Evolutionary conservation across 192 early-diverging fungal genomes (phyloP), one percentile per base, ranked within the genome.

Genomic region (Phlyctochytrium bullatum): DNA sequence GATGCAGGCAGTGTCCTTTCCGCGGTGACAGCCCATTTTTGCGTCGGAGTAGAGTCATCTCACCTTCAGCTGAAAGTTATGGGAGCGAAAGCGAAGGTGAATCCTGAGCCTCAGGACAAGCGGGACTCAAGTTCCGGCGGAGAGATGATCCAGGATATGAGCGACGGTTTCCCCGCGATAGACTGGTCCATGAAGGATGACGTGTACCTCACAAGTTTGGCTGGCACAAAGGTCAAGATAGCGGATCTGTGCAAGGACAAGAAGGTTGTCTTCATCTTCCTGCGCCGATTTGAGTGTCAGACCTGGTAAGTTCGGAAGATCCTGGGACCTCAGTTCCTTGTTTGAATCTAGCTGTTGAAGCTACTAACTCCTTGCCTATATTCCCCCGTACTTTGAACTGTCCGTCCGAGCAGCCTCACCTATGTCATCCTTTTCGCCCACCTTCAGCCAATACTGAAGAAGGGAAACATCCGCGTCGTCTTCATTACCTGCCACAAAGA

Each of bases 401-500:
- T n/a, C n/a, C n/a, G n/a, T n/a, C n/a, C 12, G 12, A 50, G n/a
- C 40, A 57, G 54, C 25, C 27, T 57, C 14, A 25, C 54, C 54
- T 57, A 57, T 25, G 25, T 57, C 27, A 57, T 57, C 54, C 54
- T 57, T 6, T 57, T 57, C 27, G 54, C 54, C 27, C 54, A 57
- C 27, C 27, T 57, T 6, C 12, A 25, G 10, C 54, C 54, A 6
- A 57, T 57, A 6, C 54, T 57, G 10, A 6, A 14, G 6, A 57
- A 57, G 20, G 25, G 20, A 10, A 57, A 57, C 54, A 57, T 28
- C 27, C 16, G 54, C 4, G 12, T 57, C 14, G 27, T 57, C 16
- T 57, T 57, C 27, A 57, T 57, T 10, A 57, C 54, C 20, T 57
- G 54, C 54, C 54, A 57, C 54, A 28, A 57, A 6, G 54, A 57